phyloP scores from a whole-genome alignment of 2,329 filamentous ascomycete species.

The Mariannaea sp. region DNA sequence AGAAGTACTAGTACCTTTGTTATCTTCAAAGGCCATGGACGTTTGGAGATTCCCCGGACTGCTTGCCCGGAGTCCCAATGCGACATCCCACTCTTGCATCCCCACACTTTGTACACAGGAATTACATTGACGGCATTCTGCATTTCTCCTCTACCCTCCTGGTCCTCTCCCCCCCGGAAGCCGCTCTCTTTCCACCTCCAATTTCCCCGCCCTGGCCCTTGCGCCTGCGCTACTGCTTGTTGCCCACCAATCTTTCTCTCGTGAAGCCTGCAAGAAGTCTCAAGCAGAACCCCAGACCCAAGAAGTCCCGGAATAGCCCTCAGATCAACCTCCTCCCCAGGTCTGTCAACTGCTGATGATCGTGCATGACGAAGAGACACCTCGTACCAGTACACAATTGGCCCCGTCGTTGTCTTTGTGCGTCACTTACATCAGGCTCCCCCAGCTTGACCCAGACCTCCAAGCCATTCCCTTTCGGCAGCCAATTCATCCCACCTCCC shows the following conservation, averaged over 20 bases:
- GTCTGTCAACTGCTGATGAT: neutral
- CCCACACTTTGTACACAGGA: constrained; percentile 17
- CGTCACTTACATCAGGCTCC: constrained; percentile 6
- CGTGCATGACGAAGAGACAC: neutral
- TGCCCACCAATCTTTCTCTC: constrained; percentile 22
- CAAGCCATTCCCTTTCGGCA: constrained; percentile 7
- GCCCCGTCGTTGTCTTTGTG: neutral
- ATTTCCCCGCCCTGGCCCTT: constrained; percentile 40
- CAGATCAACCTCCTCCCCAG: neutral
- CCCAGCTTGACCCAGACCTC: constrained; percentile 4
- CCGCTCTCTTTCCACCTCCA: constrained; percentile 32
- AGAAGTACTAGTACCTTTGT: too few relatives aligned
- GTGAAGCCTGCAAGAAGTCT: constrained; percentile 18
- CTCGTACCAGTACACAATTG: constrained; percentile 6
- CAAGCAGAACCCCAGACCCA: constrained; percentile 14
- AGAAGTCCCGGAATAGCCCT: constrained; percentile 6
- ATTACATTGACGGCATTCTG: neutral
- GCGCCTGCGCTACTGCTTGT: constrained; percentile 35
- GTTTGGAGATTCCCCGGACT: constrained; percentile 22
- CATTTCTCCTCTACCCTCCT: constrained; percentile 9
- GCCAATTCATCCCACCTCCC: constrained; percentile 1
- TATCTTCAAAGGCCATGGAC: neutral
- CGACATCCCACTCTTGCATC: constrained; percentile 3
- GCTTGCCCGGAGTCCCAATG: constrained; percentile 4
- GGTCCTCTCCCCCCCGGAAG: neutral